A percentile compares a stretch with the other conserved stretches of the same genome.
These are phyloP conservation scores for Mycena belliarum DNA, from an alignment of 768 basidiomycete genomes.

Conservation along the genomic window DNA sequence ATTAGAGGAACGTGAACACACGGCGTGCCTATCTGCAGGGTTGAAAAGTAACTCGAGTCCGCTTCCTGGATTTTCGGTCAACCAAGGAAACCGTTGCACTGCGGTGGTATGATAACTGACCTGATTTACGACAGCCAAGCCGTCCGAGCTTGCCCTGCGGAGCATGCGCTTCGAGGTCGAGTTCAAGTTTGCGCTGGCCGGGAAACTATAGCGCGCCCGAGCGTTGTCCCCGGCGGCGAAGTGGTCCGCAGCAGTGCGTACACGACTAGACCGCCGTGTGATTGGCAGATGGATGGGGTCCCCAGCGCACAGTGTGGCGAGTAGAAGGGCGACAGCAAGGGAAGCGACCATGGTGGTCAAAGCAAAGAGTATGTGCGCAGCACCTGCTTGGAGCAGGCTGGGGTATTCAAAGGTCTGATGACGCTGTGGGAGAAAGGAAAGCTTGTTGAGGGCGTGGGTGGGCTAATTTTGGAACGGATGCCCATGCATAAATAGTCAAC, in stretches of 20 bases:
- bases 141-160: constrained; percentile 7
- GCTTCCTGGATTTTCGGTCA: constrained; percentile 34
- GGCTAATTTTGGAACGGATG: not conserved
- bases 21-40: constrained; percentile 62
- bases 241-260: constrained; percentile 11
- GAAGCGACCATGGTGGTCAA: not conserved
- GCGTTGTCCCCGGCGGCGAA: constrained; percentile 13
- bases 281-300: constrained; percentile 18
- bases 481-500: not conserved
- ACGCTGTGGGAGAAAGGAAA: constrained; percentile 3
- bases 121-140: constrained; percentile 10
- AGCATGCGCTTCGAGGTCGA: not conserved
- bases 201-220: constrained; percentile 15
- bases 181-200: not conserved
- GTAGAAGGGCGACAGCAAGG: not conserved
- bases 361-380: constrained; percentile 7
- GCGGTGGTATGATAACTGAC: not conserved
- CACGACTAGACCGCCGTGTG: constrained; percentile 10
- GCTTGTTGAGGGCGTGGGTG: not conserved
- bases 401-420: not conserved
- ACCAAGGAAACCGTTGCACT: too few relatives aligned
- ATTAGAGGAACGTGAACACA: constrained; percentile 35
- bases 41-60: constrained; percentile 60
- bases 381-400: not conserved
- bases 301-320: constrained; percentile 1